Evolutionary conservation across 192 early-diverging fungal species (phyloP).

Genomic region (Jimgerdemannia lactiflua): DNA sequence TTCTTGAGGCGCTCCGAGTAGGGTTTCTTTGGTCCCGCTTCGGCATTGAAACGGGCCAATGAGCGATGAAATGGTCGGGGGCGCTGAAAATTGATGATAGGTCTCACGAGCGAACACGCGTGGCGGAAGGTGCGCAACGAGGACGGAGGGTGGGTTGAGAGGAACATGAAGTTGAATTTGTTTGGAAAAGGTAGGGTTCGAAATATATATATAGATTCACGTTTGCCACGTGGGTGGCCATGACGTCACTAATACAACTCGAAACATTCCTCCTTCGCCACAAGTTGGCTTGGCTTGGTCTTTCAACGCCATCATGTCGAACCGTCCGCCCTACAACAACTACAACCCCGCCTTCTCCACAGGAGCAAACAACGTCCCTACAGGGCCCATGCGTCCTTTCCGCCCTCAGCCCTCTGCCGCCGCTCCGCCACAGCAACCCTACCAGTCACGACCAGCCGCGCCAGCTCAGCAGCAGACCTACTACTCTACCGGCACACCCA

Average conservation of each 20-base stretch:
- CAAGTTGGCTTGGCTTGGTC: too few species aligned
- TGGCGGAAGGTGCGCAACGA: background rate
- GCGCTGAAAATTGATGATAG: background rate
- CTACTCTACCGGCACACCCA: background rate
- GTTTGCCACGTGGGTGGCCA: background rate
- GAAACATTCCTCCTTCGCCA: background rate
- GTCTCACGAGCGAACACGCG: background rate
- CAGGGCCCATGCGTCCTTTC: background rate
- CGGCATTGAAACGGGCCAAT: background rate
- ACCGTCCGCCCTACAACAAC: background rate
- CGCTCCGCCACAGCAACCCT: background rate
- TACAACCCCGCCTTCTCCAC: background rate
- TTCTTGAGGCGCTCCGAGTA: slow-evolving; percentile 28
- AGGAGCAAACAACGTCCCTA: background rate
- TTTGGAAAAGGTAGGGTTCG: background rate
- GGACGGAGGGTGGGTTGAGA: background rate
- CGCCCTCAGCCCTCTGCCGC: background rate
- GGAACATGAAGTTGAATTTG: background rate
- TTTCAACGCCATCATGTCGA: background rate
- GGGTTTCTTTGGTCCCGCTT: background rate
- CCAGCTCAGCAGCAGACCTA: background rate
- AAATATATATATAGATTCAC: background rate
- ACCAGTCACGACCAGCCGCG: too few species aligned
- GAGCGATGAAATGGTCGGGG: background rate
- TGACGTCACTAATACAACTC: background rate